These are phyloP conservation scores for Paecilomyces niveus DNA, from an alignment of 2,329 filamentous ascomycete species.

Conservation along the genomic window DNA sequence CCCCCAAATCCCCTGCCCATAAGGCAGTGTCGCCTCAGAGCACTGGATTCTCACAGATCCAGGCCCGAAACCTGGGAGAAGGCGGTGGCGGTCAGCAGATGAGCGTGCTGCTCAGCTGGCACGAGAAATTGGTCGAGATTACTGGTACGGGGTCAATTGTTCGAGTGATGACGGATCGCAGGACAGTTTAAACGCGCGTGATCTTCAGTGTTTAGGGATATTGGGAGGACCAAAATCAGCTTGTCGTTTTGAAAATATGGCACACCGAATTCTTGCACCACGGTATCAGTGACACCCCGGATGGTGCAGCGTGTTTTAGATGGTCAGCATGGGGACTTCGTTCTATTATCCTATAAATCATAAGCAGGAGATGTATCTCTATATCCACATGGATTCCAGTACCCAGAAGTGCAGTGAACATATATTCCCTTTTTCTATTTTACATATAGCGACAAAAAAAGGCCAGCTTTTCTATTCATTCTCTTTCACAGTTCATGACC, in stretches of 20 bases:
- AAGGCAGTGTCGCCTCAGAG: slow-evolving; percentile 62
- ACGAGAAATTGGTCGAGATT: slow-evolving; percentile 95
- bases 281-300: background rate
- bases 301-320: background rate
- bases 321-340: background rate
- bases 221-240: background rate
- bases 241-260: background rate
- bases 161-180: slow-evolving; percentile 91
- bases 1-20: slow-evolving; percentile 43
- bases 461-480: background rate
- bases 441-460: slow-evolving; percentile 14
- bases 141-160: slow-evolving; percentile 88
- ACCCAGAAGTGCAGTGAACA: background rate
- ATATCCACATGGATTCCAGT: background rate
- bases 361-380: background rate
- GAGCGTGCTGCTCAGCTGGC: slow-evolving; percentile 97
- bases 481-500: slow-evolving; percentile 6
- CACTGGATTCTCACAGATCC: slow-evolving; percentile 83
- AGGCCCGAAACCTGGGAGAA: slow-evolving; percentile 48
- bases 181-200: slow-evolving; percentile 60
- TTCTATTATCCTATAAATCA: slow-evolving; percentile 11
- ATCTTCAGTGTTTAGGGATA: background rate
- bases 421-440: slow-evolving; percentile 12
- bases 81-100: slow-evolving; percentile 77
- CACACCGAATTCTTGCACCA: background rate